Conservation (phyloP, 2,329 filamentous ascomycete species). For the Phoma sp. region DNA sequence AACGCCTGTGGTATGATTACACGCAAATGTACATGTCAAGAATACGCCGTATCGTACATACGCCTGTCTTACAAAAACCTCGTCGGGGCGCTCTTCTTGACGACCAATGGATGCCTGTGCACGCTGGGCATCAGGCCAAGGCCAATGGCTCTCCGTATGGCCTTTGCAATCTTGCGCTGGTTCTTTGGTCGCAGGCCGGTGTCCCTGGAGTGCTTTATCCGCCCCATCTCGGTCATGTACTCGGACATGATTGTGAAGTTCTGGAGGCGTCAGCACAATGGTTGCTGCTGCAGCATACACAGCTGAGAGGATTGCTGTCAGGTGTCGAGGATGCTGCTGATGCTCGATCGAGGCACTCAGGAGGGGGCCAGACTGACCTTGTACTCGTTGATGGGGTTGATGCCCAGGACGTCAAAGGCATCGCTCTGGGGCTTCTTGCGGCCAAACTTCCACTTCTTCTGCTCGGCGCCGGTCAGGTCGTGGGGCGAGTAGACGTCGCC, state of each 20-base stretch:
- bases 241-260: conserved; percentile 93
- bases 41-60: conserved; percentile 9
- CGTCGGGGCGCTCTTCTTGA: conserved; percentile 36
- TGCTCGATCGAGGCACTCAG: too few relatives aligned
- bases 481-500: conserved; percentile 93
- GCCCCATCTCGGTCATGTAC: conserved; percentile 83
- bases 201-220: conserved; percentile 77
- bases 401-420: conserved; percentile 78
- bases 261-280: conserved; percentile 57
- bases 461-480: conserved; percentile 80
- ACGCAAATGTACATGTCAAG: conserved; percentile 17
- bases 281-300: too few relatives aligned
- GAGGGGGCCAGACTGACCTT: too few relatives aligned
- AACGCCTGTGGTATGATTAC: conserved; percentile 18
- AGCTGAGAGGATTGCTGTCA: too few relatives aligned
- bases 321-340: too few relatives aligned
- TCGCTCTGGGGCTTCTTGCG: conserved; percentile 64
- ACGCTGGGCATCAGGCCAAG: conserved; percentile 92
- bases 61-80: conserved; percentile 29
- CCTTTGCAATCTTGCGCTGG: conserved; percentile 92
- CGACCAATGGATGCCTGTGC: conserved; percentile 74
- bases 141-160: conserved; percentile 85
- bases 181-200: conserved; percentile 88
- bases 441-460: conserved; percentile 76
- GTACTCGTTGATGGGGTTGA: conserved; percentile 86